phyloP scores from a whole-genome alignment of 768 basidiomycete genomes.

The Neoboletus magnificus region DNA sequence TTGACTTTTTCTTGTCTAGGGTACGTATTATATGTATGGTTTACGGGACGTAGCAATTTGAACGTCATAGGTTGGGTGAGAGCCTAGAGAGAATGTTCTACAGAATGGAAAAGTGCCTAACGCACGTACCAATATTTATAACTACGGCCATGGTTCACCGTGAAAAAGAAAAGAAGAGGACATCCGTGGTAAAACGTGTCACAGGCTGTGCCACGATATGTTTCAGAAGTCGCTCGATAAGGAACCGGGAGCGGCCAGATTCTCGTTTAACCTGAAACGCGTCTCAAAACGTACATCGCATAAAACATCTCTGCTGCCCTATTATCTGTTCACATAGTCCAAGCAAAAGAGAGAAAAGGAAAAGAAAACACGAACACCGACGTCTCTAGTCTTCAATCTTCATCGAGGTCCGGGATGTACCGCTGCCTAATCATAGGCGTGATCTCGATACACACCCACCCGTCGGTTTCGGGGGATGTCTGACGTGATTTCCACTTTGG shows the following conservation, averaged over 20 bases:
- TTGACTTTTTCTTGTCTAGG: background rate
- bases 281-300: background rate
- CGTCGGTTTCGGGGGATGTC: slow-evolving; percentile 17
- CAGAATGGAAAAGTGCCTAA: background rate
- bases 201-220: background rate
- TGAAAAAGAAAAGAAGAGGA: background rate
- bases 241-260: background rate
- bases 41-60: background rate
- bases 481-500: slow-evolving; percentile 16
- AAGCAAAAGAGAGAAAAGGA: too few relatives aligned
- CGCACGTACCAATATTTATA: slow-evolving; percentile 4
- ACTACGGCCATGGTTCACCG: background rate
- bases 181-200: background rate
- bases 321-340: background rate
- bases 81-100: background rate
- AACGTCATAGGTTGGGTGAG: background rate
- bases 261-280: slow-evolving; percentile 2
- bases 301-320: background rate
- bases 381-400: background rate
- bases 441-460: slow-evolving; percentile 32
- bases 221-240: slow-evolving; percentile 4
- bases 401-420: slow-evolving; percentile 9
- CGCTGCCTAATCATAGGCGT: slow-evolving; percentile 23
- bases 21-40: background rate
- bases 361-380: background rate